phyloP scores from a whole-genome alignment of 768 basidiomycete species.

The Favolaschia claudopus region DNA sequence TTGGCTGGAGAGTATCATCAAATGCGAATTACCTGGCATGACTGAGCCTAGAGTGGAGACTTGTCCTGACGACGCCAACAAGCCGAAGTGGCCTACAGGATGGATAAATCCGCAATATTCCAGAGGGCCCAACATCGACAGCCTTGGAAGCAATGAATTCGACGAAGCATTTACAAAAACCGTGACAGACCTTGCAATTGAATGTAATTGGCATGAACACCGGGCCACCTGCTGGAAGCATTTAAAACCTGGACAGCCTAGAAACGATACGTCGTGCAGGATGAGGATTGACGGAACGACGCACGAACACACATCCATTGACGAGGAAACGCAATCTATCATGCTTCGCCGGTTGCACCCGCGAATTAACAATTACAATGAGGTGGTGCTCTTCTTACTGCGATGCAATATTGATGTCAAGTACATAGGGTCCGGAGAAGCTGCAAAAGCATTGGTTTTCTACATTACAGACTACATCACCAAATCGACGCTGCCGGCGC shows the following conservation, averaged over 20 bases:
- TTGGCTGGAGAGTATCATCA: neutral
- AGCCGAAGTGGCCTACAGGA: neutral
- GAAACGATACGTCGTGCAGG: neutral
- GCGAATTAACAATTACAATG: no score
- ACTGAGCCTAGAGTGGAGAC: neutral
- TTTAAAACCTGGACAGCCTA: neutral
- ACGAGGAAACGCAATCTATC: no score
- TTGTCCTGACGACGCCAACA: neutral
- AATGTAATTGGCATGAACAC: neutral
- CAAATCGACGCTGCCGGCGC: slow-evolving; percentile 31
- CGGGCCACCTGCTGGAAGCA: neutral
- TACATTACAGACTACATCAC: slow-evolving; percentile 50
- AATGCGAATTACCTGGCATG: neutral
- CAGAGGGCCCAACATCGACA: no score
- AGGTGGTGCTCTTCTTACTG: no score
- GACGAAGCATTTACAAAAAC: neutral
- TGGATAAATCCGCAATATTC: no score
- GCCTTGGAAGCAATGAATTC: no score
- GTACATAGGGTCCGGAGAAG: slow-evolving; percentile 40
- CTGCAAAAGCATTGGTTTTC: slow-evolving; percentile 40
- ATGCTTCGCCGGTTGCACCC: no score
- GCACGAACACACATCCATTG: no score
- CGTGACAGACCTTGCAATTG: neutral
- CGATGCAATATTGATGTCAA: slow-evolving; percentile 37
- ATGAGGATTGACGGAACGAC: neutral